These are phyloP conservation scores for Colletotrichum sp. DNA, from an alignment of 2,329 filamentous ascomycete species.

Conservation along the genomic window DNA sequence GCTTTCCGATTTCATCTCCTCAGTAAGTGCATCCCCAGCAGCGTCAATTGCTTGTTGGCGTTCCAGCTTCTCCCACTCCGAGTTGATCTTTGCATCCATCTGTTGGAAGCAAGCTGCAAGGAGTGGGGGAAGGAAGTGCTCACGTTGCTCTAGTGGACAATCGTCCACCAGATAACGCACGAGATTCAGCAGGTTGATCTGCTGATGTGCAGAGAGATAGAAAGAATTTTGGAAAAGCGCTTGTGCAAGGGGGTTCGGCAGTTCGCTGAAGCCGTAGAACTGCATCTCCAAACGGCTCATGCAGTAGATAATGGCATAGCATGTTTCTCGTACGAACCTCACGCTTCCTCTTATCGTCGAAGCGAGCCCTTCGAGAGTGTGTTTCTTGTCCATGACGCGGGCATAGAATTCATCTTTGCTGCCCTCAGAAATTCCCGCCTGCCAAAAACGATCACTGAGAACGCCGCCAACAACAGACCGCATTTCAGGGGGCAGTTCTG, in stretches of 20 bases:
- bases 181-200: constrained; percentile 90
- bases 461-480: constrained; percentile 79
- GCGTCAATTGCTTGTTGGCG: constrained; percentile 64
- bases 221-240: constrained; percentile 84
- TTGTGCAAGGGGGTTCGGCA: constrained; percentile 82
- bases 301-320: constrained; percentile 92
- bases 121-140: constrained; percentile 84
- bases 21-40: constrained; percentile 79
- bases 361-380: constrained; percentile 89
- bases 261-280: constrained; percentile 88
- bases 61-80: constrained; percentile 84
- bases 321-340: constrained; percentile 87
- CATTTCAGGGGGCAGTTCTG: constrained; percentile 75
- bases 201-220: constrained; percentile 87
- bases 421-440: constrained; percentile 93
- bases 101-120: constrained; percentile 82
- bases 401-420: constrained; percentile 98
- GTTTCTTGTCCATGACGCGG: constrained; percentile 85
- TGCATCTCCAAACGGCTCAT: constrained; percentile 86
- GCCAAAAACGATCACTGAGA: constrained; percentile 95
- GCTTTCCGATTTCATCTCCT: constrained; percentile 98
- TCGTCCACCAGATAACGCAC: constrained; percentile 90
- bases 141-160: constrained; percentile 79
- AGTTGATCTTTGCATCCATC: constrained; percentile 84
- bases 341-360: constrained; percentile 91